A percentile compares a stretch with the other conserved stretches of the same genome.
Conservation (phyloP, 495 filamentous ascomycete species). For the Podospora sp. region DNA sequence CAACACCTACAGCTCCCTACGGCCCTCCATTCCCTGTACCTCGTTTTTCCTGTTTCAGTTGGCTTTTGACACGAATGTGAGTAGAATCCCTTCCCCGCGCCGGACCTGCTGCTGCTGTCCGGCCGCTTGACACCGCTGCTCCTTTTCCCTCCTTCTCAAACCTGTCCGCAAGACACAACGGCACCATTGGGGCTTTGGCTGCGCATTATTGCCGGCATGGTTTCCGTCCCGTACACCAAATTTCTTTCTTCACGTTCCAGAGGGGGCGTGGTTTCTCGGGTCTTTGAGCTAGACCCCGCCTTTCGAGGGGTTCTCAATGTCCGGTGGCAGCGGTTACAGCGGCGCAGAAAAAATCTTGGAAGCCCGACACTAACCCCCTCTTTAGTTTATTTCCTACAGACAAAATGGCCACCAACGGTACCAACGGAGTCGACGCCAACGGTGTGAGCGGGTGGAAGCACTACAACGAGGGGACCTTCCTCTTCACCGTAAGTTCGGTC, state of each 20-base stretch:
- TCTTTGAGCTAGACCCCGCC: neutral
- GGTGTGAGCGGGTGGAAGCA: conserved; percentile 48
- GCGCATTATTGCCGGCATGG: neutral
- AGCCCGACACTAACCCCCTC: neutral
- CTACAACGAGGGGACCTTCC: conserved; percentile 74
- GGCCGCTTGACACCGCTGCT: neutral
- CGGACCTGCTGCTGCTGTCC: neutral
- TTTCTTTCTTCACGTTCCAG: neutral
- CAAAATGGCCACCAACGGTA: conserved; percentile 66
- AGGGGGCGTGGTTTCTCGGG: neutral
- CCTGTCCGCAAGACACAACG: neutral
- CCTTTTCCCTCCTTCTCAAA: neutral
- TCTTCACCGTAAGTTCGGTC: conserved; percentile 75
- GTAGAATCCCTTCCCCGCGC: conserved; percentile 2
- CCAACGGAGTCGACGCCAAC: conserved; percentile 32
- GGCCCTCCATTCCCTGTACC: conserved; percentile 17
- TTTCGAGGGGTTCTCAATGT: neutral
- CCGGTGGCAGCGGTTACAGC: neutral
- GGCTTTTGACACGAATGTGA: conserved; percentile 14
- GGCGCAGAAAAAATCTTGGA: neutral
- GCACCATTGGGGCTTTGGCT: neutral
- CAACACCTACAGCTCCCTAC: conserved; percentile 13
- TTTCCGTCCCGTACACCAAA: neutral
- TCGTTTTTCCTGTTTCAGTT: conserved; percentile 15
- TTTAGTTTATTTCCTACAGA: conserved; percentile 7